These are phyloP conservation scores for Colletotrichum karsti DNA, from an alignment of 2,329 filamentous ascomycete genomes.

Conservation along the genomic window DNA sequence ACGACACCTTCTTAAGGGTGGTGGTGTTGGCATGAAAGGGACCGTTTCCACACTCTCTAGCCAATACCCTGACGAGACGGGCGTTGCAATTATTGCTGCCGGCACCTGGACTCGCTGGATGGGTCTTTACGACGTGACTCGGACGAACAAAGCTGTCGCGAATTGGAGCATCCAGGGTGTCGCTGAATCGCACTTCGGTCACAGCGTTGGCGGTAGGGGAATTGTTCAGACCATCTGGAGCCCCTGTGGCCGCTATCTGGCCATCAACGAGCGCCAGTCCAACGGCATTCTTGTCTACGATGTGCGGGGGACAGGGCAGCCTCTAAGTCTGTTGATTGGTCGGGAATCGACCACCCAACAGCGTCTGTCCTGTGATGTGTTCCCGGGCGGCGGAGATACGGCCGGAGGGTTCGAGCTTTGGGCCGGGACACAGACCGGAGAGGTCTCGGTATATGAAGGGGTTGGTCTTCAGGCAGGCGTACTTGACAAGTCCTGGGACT, in stretches of 20 bases:
- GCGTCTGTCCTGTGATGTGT: constrained; percentile 64
- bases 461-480: constrained; percentile 58
- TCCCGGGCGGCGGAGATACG: constrained; percentile 45
- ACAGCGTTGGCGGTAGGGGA: constrained; percentile 66
- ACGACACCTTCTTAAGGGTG: constrained; percentile 66
- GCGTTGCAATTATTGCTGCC: constrained; percentile 59
- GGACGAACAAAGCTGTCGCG: constrained; percentile 61
- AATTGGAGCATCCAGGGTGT: constrained; percentile 69
- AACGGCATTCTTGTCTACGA: constrained; percentile 68
- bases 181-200: constrained; percentile 46
- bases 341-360: constrained; percentile 63
- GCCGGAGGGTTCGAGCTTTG: constrained; percentile 66
- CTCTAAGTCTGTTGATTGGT: constrained; percentile 63
- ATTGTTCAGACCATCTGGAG: constrained; percentile 70
- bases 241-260: constrained; percentile 68
- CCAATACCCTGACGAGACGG: constrained; percentile 46
- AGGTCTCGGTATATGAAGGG: constrained; percentile 66
- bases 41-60: constrained; percentile 64
- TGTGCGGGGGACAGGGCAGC: constrained; percentile 64
- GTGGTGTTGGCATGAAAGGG: constrained; percentile 71
- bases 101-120: constrained; percentile 72
- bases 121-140: constrained; percentile 68
- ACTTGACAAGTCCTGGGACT: constrained; percentile 56
- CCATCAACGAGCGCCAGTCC: constrained; percentile 68
- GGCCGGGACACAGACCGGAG: constrained; percentile 64